Evolutionary conservation across 225 moss, liverwort and hornwort genomes (phyloP).

Genomic region (Physcomitrellopsis africana): DNA sequence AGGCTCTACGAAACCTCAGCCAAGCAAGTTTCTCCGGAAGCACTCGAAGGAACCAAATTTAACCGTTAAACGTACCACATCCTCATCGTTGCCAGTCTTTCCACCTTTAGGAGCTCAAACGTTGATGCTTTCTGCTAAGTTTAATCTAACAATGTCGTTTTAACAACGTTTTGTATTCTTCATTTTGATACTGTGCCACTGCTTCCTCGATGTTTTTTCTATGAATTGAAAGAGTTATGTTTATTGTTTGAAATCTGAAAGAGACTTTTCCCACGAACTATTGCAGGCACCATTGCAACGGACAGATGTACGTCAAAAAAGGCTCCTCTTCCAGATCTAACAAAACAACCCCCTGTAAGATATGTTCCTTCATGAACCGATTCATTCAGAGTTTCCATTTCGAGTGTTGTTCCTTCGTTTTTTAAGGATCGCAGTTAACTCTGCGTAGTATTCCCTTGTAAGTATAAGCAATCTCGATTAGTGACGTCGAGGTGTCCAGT

Average conservation of each 20-base stretch:
- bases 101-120: too few relatives aligned
- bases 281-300: conserved; percentile 29
- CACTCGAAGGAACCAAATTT: conserved; percentile 48
- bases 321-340: conserved; percentile 39
- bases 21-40: conserved; percentile 42
- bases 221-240: conserved; percentile 8
- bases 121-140: too few relatives aligned
- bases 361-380: conserved; percentile 11
- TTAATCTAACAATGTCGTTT: background rate
- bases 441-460: background rate
- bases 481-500: background rate
- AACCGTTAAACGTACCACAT: conserved; percentile 27
- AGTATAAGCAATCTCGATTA: background rate
- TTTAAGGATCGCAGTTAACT: background rate
- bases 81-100: conserved; percentile 27
- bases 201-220: background rate
- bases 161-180: background rate
- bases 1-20: conserved; percentile 31
- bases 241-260: background rate
- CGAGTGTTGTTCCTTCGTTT: background rate
- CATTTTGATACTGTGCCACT: background rate
- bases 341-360: conserved; percentile 38
- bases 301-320: conserved; percentile 42
- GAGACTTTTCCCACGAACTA: conserved; percentile 8
- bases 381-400: background rate